Base-by-base conservation (phyloP, 495 filamentous ascomycete genomes). In the Parathielavia appendiculata region DNA sequence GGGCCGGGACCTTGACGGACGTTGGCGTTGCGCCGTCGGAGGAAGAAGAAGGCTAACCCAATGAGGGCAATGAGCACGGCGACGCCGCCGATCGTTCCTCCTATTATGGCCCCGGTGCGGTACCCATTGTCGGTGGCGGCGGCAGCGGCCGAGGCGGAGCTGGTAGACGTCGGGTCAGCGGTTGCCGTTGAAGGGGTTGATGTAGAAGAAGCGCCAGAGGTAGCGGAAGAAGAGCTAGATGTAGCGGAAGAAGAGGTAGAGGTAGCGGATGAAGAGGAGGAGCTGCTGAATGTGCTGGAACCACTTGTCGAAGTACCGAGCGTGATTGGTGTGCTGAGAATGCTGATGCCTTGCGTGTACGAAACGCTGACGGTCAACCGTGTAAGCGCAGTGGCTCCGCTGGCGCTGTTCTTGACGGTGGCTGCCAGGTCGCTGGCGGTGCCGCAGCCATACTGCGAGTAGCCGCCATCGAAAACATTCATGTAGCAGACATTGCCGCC, bases 391-490 rank as follows among this genome's bases (percentile, higher is more conserved):
- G 72, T 69, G 52, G 69, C 32, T 0, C 73, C 74, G 44, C 67
- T 63, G 5, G 70, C 74, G n/a, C 66, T 72, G 30, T 69, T 69
- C 20, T 65, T 39, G 38, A 79, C 77, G 30, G 71, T 75, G 6
- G 74, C 75, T 22, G 67, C 77, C 56, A 73, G 43, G 32, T 68
- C 65, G 52, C 70, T 74, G 17, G 75, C 75, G 14, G 73, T 76
- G 12, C 76, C 77, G 58, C 77, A 79, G 12, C 77, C 77, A 22
- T 64, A 79, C 64, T 79, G 76, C 20, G 66, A 79, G 44, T 68
- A 76, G 11, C 77, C 77, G n/a, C 77, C 76, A 9, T 75, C 75
- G 54, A 73, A 79, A 19, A 67, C 38, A 59, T 79, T 79, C 63
- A 56, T 67, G 62, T 73, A 79, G 57, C 77, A 79, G 16, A 78